Conservation (phyloP, 75 land plant species). For the Picea sitchensis region DNA sequence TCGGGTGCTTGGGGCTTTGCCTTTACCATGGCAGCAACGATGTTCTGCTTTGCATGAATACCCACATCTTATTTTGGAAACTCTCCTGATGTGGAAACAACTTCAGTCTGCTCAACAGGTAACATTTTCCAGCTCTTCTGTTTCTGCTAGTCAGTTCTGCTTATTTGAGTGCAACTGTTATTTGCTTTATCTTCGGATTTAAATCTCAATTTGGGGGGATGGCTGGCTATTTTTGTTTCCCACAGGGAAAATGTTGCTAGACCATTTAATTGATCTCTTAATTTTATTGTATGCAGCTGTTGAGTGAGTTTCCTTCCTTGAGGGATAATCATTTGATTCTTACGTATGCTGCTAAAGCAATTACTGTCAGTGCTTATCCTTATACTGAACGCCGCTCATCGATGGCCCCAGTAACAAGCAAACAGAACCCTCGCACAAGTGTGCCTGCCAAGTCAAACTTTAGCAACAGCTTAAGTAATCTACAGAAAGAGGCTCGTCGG, state of each 20-base stretch:
- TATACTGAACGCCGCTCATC: conserved; percentile 51
- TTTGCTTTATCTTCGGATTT: no score
- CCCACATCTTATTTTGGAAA: conserved; percentile 93
- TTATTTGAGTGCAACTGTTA: not conserved
- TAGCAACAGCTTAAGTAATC: conserved; percentile 54
- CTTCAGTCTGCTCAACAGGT: conserved; percentile 94
- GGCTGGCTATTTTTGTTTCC: not conserved
- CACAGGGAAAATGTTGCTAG: not conserved
- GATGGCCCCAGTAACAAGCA: conserved; percentile 37
- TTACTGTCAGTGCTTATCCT: conserved; percentile 53
- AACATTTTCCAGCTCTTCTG: conserved; percentile 4
- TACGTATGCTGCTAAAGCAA: conserved; percentile 91
- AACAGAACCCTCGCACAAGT: conserved; percentile 39
- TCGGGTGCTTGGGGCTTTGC: conserved; percentile 82
- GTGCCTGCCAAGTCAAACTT: conserved; percentile 52
- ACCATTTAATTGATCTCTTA: no score
- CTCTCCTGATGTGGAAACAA: conserved; percentile 96
- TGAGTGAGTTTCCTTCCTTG: conserved; percentile 88
- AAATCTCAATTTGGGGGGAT: not conserved
- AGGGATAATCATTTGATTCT: conserved; percentile 71
- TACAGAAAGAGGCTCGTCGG: conserved; percentile 72
- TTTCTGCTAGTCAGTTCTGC: not conserved
- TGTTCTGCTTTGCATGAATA: conserved; percentile 96
- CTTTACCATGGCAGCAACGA: conserved; percentile 96
- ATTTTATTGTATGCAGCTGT: conserved; percentile 47